phyloP scores from a whole-genome alignment of 306 rosid genomes.

The Benincasa hispida region DNA sequence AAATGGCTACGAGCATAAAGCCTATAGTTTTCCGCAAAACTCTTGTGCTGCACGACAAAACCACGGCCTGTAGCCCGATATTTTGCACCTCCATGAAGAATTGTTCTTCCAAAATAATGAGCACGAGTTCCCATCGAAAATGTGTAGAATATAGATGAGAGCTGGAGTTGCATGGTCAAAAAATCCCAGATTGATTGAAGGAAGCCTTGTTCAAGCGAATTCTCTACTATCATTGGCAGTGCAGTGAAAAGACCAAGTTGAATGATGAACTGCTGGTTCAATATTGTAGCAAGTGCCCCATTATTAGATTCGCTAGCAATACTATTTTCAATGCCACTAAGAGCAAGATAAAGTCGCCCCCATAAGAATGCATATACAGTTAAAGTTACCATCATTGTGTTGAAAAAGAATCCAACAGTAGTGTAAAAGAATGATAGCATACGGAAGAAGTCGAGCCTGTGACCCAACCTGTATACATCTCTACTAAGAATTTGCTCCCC shows the following conservation, averaged over 20 bases:
- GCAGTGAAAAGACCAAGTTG: conserved; percentile 81
- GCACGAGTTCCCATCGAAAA: conserved; percentile 81
- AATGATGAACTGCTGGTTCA: conserved; percentile 67
- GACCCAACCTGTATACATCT: conserved; percentile 79
- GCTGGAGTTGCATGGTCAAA: conserved; percentile 78
- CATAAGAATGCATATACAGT: conserved; percentile 75
- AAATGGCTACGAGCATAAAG: conserved; percentile 88
- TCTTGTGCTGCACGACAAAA: conserved; percentile 76
- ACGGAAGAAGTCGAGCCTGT: conserved; percentile 68
- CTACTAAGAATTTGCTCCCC: conserved; percentile 83
- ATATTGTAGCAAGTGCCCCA: conserved; percentile 44
- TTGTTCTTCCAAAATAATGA: conserved; percentile 71
- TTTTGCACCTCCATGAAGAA: conserved; percentile 89
- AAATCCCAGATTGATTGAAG: conserved; percentile 74
- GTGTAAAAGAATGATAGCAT: conserved; percentile 82
- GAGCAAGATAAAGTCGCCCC: conserved; percentile 73
- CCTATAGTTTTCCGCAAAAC: conserved; percentile 82
- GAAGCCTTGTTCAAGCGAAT: conserved; percentile 75
- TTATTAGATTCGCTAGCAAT: conserved; percentile 27
- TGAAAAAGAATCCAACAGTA: conserved; percentile 77
- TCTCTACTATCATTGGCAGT: conserved; percentile 86
- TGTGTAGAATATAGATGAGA: conserved; percentile 76
- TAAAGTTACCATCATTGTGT: conserved; percentile 57
- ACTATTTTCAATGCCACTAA: conserved; percentile 62
- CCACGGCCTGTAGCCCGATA: conserved; percentile 93